Percentiles rank a stretch among this genome's conserved stretches.
Evolutionary conservation across 129 eudicot species (phyloP).

Genomic region (Saussurea involucrata): DNA sequence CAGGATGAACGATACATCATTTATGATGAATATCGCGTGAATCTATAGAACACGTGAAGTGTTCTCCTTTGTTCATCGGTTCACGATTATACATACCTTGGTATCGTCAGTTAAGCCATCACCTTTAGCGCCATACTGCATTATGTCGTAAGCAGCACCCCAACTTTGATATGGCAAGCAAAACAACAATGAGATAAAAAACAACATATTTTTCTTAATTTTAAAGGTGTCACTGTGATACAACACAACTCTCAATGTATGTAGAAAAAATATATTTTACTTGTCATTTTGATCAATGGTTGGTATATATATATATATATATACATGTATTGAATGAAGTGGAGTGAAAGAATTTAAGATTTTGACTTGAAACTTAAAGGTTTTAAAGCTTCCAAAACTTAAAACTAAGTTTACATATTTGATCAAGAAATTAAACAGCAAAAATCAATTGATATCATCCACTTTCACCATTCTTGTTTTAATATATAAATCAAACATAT

Average conservation of each 20-base stretch:
- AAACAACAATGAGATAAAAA: constrained; percentile 1
- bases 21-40: neutral
- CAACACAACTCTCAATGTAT: constrained; percentile 2
- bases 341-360: constrained; percentile 1
- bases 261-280: neutral
- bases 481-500: neutral
- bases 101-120: constrained; percentile 28
- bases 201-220: neutral
- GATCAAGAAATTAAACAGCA: neutral
- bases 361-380: constrained; percentile 1
- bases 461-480: neutral
- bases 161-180: constrained; percentile 13
- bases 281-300: constrained; percentile 5
- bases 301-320: constrained; percentile 19
- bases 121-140: constrained; percentile 32
- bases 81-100: neutral
- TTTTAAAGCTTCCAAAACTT: constrained; percentile 16
- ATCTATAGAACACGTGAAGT: neutral
- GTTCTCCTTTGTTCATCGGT: neutral
- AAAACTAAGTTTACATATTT: constrained; percentile 9
- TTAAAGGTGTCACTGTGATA: neutral
- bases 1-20: neutral
- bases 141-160: constrained; percentile 10
- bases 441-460: neutral
- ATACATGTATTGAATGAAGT: neutral